phyloP scores from a whole-genome alignment of 331 rosid genomes.

The Quercus tomentella region DNA sequence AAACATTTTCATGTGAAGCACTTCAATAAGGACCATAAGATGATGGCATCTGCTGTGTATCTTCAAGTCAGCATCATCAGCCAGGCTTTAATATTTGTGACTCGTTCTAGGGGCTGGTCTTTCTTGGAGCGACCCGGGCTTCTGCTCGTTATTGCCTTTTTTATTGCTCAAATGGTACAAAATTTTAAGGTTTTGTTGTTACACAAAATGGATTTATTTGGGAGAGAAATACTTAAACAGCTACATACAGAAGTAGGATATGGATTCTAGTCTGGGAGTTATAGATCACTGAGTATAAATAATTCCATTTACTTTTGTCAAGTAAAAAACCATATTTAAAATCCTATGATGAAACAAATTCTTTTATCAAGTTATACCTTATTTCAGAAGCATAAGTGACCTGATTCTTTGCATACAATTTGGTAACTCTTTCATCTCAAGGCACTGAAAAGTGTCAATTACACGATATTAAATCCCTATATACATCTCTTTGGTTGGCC shows the following conservation, averaged over 20 bases:
- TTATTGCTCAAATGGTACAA: conserved; percentile 45
- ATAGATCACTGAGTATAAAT: too few relatives aligned
- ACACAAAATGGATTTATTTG: neutral
- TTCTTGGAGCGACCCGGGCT: conserved; percentile 48
- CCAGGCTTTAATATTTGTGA: conserved; percentile 54
- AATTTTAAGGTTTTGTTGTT: neutral
- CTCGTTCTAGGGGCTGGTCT: conserved; percentile 55
- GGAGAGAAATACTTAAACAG: neutral
- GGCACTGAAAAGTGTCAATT: too few relatives aligned
- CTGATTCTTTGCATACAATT: too few relatives aligned
- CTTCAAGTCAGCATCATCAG: conserved; percentile 55
- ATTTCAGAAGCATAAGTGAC: too few relatives aligned
- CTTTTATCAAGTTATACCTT: too few relatives aligned
- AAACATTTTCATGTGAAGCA: conserved; percentile 31
- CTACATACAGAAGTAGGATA: neutral
- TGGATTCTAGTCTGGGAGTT: neutral
- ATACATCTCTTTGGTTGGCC: neutral
- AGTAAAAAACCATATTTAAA: too few relatives aligned
- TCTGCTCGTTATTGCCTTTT: conserved; percentile 40
- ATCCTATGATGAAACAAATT: too few relatives aligned
- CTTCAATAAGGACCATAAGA: conserved; percentile 14
- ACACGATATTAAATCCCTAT: too few relatives aligned
- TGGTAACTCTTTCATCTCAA: too few relatives aligned
- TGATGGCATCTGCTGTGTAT: conserved; percentile 45
- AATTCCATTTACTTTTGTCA: too few relatives aligned